phyloP scores from a whole-genome alignment of 1,284 basidiomycete species.

The Agroathelia rolfsii region DNA sequence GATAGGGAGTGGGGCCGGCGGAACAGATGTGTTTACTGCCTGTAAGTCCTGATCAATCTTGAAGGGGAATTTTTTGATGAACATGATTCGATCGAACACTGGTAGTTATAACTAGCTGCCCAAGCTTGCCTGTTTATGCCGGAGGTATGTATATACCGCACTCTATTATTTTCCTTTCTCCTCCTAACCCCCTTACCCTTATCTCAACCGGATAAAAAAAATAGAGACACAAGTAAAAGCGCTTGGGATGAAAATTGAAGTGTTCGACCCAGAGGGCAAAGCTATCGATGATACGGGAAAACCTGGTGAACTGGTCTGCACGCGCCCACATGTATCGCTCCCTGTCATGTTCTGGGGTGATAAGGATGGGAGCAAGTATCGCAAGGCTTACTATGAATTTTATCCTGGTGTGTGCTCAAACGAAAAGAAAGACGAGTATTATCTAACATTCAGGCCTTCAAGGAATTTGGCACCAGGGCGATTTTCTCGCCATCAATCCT shows the following conservation, averaged over 20 bases:
- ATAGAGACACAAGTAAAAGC: slow-evolving; percentile 56
- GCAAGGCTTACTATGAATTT: slow-evolving; percentile 69
- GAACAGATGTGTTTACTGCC: slow-evolving; percentile 72
- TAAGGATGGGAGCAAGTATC: slow-evolving; percentile 53
- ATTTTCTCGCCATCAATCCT: slow-evolving; percentile 59
- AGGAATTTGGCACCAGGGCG: slow-evolving; percentile 63
- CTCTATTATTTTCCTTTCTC: background rate
- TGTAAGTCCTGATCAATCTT: slow-evolving; percentile 32
- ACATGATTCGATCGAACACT: background rate
- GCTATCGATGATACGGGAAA: slow-evolving; percentile 47
- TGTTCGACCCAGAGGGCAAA: slow-evolving; percentile 45
- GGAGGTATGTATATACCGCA: slow-evolving; percentile 44
- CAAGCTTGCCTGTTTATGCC: slow-evolving; percentile 38
- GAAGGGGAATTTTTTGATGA: too few species aligned
- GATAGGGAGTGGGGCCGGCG: slow-evolving; percentile 69
- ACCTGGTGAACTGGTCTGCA: slow-evolving; percentile 62
- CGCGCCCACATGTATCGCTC: slow-evolving; percentile 76
- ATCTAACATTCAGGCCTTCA: background rate
- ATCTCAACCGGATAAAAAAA: too few species aligned
- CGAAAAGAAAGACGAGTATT: background rate
- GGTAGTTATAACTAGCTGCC: slow-evolving; percentile 37
- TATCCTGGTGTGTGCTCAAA: slow-evolving; percentile 39
- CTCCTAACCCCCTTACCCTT: slow-evolving; percentile 1
- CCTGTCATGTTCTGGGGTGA: slow-evolving; percentile 78
- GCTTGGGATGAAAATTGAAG: slow-evolving; percentile 56